phyloP scores from a whole-genome alignment of 148 eudicot genomes.

The Vaccinium macrocarpon region DNA sequence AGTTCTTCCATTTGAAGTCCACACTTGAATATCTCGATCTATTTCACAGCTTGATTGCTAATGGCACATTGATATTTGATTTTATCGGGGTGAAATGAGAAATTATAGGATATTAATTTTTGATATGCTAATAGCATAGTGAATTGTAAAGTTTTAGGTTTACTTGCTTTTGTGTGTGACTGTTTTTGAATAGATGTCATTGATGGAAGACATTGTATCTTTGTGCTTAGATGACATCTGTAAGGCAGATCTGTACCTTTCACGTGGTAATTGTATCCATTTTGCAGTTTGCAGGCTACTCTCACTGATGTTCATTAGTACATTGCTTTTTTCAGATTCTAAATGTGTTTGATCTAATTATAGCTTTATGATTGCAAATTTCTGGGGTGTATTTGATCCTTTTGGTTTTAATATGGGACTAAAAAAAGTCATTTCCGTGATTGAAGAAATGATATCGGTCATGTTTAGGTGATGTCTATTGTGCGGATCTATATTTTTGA shows the following conservation, averaged over 20 bases:
- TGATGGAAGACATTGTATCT: not conserved
- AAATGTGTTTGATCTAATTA: too few species aligned
- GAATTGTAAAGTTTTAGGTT: not conserved
- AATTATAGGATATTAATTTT: not conserved
- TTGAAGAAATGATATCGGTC: too few species aligned
- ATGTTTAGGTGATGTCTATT: not conserved
- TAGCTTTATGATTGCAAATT: too few species aligned
- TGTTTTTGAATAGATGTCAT: not conserved
- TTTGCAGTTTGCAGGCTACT: not conserved
- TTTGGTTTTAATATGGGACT: too few species aligned
- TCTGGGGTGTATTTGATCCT: too few species aligned
- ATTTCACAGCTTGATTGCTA: not conserved
- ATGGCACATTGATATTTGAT: not conserved
- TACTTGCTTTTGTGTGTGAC: not conserved
- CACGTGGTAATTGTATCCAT: not conserved
- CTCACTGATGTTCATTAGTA: not conserved
- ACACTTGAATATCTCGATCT: not conserved
- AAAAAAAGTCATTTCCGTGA: too few species aligned
- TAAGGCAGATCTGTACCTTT: not conserved
- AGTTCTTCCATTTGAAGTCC: not conserved
- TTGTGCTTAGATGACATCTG: not conserved
- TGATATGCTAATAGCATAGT: not conserved
- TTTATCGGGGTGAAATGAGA: not conserved
- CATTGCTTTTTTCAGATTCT: too few species aligned
- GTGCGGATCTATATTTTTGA: not conserved